These are phyloP conservation scores for Massospora cicadina DNA, from an alignment of 371 early-diverging fungal genomes.

Conservation along the genomic window DNA sequence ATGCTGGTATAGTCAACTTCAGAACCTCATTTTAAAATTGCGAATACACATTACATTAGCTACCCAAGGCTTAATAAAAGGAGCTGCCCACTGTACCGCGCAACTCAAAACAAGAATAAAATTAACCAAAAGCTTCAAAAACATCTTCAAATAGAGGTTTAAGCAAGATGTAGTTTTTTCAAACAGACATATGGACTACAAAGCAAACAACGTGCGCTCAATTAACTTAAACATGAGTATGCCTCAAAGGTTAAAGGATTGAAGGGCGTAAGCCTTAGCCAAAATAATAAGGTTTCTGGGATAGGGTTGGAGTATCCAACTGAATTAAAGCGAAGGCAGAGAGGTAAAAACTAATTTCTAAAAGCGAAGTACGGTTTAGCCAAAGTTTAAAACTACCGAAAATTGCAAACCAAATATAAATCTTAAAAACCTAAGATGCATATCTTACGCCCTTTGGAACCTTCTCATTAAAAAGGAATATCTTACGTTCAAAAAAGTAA, in stretches of 20 bases:
- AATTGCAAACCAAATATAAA: background rate
- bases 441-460: no score
- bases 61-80: background rate
- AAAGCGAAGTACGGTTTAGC: background rate
- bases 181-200: no score
- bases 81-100: background rate
- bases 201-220: no score
- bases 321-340: no score
- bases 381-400: background rate
- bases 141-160: background rate
- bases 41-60: background rate
- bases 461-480: background rate
- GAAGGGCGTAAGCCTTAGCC: no score
- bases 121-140: no score
- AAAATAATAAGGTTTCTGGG: no score
- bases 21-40: background rate
- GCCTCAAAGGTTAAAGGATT: no score
- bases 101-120: no score
- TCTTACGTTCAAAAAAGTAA: slow-evolving; percentile 10
- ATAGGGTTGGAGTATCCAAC: no score
- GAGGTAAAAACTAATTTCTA: no score
- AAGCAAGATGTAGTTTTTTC: background rate
- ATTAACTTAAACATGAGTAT: no score
- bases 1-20: background rate
- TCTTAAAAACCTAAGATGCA: background rate